phyloP scores from a whole-genome alignment of 345 rosid genomes.

The Salix arbutifolia region DNA sequence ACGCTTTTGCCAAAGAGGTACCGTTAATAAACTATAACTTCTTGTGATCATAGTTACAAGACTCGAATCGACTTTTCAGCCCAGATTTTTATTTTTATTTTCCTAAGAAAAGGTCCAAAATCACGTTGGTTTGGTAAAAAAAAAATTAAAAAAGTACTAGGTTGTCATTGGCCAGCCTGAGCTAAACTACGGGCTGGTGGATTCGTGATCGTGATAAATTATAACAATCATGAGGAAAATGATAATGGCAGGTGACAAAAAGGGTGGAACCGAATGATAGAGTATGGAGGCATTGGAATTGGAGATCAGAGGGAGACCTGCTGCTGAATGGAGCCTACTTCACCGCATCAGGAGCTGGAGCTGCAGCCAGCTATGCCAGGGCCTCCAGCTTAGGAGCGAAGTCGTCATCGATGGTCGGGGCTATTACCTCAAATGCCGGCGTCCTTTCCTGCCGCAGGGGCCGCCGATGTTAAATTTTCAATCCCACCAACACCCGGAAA shows the following conservation, averaged over 20 bases:
- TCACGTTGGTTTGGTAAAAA: no score
- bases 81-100: no score
- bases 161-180: no score
- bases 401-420: slow-evolving; percentile 26
- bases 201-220: neutral
- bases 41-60: no score
- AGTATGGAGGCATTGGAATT: slow-evolving; percentile 18
- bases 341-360: slow-evolving; percentile 25
- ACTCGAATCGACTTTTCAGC: no score
- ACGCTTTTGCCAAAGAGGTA: slow-evolving; percentile 25
- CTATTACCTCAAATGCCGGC: slow-evolving; percentile 19
- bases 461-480: slow-evolving; percentile 40
- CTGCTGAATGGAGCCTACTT: slow-evolving; percentile 25
- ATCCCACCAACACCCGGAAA: neutral
- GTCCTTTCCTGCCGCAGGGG: slow-evolving; percentile 35
- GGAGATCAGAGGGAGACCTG: slow-evolving; percentile 30
- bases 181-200: no score
- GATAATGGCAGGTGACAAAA: slow-evolving; percentile 19
- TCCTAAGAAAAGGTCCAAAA: no score
- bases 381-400: slow-evolving; percentile 29
- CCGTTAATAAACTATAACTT: neutral
- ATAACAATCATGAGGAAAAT: neutral
- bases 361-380: slow-evolving; percentile 26
- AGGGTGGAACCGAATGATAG: slow-evolving; percentile 2
- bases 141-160: no score